Percentiles rank a stretch among this genome's conserved stretches.
Evolutionary conservation across 2,329 filamentous ascomycete species (phyloP).

Genomic region (Macrophomina tecta): DNA sequence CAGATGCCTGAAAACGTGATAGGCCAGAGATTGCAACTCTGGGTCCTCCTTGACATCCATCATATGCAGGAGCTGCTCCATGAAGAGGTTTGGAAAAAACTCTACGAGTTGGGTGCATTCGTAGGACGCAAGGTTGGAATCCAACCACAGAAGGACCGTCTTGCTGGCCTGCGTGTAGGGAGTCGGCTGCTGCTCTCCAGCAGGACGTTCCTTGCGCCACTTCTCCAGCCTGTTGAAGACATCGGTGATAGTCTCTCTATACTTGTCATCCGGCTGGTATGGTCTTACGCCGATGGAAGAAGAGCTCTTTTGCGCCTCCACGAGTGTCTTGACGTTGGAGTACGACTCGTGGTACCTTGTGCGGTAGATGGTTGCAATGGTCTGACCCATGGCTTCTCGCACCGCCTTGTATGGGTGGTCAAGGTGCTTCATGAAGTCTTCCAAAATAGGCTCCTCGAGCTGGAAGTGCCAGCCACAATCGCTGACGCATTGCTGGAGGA

Average conservation of each 20-base stretch:
- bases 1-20: constrained; percentile 94
- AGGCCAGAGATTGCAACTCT: constrained; percentile 90
- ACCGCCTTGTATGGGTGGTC: constrained; percentile 99
- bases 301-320: constrained; percentile 77
- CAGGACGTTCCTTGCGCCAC: constrained; percentile 83
- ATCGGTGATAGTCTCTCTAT: constrained; percentile 71
- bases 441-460: constrained; percentile 81
- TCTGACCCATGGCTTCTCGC: constrained; percentile 89
- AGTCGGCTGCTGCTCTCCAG: constrained; percentile 90
- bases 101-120: constrained; percentile 90
- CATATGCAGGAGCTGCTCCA: constrained; percentile 95
- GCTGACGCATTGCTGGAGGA: constrained; percentile 85
- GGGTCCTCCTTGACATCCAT: constrained; percentile 99
- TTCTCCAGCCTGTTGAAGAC: constrained; percentile 81
- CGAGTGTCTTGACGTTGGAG: constrained; percentile 74
- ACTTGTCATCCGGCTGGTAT: constrained; percentile 79
- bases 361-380: constrained; percentile 85
- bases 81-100: constrained; percentile 89
- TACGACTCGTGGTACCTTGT: constrained; percentile 96
- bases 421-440: constrained; percentile 88
- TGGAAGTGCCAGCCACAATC: constrained; percentile 97
- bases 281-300: constrained; percentile 86
- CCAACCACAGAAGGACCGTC: constrained; percentile 93
- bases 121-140: constrained; percentile 86
- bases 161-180: constrained; percentile 96